Evolutionary conservation across 2,329 filamentous ascomycete genomes (phyloP).

Genomic region (Metarhizium humberi): DNA sequence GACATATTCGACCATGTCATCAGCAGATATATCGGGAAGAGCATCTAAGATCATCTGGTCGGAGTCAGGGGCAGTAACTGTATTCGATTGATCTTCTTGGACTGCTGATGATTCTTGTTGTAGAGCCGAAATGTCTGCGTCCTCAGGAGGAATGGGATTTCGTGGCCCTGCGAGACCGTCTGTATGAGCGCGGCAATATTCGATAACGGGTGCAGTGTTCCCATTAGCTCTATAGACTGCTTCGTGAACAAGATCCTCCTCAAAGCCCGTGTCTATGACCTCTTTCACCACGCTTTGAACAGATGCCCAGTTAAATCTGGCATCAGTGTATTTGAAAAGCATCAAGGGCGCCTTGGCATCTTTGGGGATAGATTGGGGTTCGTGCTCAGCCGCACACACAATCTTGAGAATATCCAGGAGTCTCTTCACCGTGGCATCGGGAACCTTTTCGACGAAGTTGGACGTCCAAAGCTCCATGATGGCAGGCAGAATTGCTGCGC

Average conservation of each 20-base stretch:
- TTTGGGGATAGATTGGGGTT: conserved; percentile 51
- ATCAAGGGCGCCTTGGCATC: conserved; percentile 38
- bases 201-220: conserved; percentile 45
- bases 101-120: conserved; percentile 14
- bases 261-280: conserved; percentile 23
- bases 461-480: conserved; percentile 79
- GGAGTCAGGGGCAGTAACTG: conserved; percentile 17
- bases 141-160: conserved; percentile 57
- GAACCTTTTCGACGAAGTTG: conserved; percentile 69
- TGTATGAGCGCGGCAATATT: conserved; percentile 64
- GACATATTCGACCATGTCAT: conserved; percentile 4
- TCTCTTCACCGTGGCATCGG: conserved; percentile 65
- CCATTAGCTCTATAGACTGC: conserved; percentile 78
- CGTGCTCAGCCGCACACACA: conserved; percentile 68
- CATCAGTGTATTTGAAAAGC: conserved; percentile 34
- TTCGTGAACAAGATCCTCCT: conserved; percentile 60
- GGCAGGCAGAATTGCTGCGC: conserved; percentile 68
- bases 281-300: conserved; percentile 21
- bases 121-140: conserved; percentile 33
- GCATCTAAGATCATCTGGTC: conserved; percentile 30
- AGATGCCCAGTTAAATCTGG: conserved; percentile 37
- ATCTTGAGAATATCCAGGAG: conserved; percentile 76
- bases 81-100: conserved; percentile 14
- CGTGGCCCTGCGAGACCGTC: conserved; percentile 49
- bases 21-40: conserved; percentile 11